Conservation (phyloP, 2,329 filamentous ascomycete genomes). For the Aphanoascus verrucosus region DNA sequence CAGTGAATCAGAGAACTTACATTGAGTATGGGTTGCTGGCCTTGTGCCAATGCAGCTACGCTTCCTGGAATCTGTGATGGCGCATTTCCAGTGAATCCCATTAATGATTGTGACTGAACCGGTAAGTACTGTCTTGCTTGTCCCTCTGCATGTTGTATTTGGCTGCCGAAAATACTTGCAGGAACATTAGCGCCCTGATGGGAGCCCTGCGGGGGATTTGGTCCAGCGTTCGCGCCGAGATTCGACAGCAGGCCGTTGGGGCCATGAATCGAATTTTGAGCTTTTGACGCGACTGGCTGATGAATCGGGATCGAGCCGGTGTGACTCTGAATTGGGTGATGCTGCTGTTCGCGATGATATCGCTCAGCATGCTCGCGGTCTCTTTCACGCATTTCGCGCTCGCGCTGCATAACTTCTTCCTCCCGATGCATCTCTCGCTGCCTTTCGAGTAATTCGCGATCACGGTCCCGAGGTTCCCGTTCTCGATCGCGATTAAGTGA, state of each 20-base stretch:
- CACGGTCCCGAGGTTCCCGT: slow-evolving; percentile 40
- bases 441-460: slow-evolving; percentile 42
- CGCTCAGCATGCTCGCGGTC: slow-evolving; percentile 50
- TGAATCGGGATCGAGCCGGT: slow-evolving; percentile 83
- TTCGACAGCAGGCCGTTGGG: slow-evolving; percentile 78
- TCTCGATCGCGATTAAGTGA: slow-evolving; percentile 35
- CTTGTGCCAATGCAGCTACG: slow-evolving; percentile 56
- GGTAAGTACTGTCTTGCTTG: slow-evolving; percentile 50
- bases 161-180: slow-evolving; percentile 55
- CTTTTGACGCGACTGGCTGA: slow-evolving; percentile 78
- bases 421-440: slow-evolving; percentile 38
- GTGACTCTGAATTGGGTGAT: slow-evolving; percentile 72
- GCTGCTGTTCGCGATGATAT: slow-evolving; percentile 50
- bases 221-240: slow-evolving; percentile 50
- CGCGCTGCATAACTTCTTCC: slow-evolving; percentile 48
- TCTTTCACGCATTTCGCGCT: slow-evolving; percentile 42
- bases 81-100: slow-evolving; percentile 38
- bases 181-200: slow-evolving; percentile 51
- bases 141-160: slow-evolving; percentile 50
- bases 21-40: slow-evolving; percentile 72
- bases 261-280: slow-evolving; percentile 74
- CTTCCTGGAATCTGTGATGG: slow-evolving; percentile 38
- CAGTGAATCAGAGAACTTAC: slow-evolving; percentile 34
- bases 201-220: slow-evolving; percentile 41
- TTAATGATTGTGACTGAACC: slow-evolving; percentile 43